These are phyloP conservation scores for Adansonia madagascariensis DNA, from an alignment of 441 rosid genomes.

Conservation along the genomic window DNA sequence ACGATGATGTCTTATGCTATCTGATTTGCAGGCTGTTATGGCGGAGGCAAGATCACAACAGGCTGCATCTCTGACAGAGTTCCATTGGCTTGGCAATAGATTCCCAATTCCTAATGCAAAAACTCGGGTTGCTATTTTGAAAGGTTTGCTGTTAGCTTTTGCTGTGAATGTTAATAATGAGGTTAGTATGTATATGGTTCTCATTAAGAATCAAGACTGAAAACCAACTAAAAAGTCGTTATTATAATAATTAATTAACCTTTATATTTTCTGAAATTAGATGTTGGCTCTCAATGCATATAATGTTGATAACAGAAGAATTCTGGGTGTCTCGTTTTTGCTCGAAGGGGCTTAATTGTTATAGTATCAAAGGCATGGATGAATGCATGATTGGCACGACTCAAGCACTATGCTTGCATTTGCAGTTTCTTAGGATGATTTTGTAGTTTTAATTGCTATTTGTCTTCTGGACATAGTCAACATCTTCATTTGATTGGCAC, in stretches of 20 bases:
- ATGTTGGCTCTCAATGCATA: not conserved
- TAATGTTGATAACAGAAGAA: slow-evolving; percentile 16
- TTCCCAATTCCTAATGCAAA: slow-evolving; percentile 94
- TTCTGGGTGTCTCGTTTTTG: slow-evolving; percentile 3
- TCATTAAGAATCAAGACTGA: slow-evolving; percentile 21
- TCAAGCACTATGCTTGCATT: not conserved
- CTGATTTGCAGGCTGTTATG: slow-evolving; percentile 66
- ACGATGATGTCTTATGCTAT: not conserved
- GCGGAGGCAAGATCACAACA: slow-evolving; percentile 84
- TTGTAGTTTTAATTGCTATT: not conserved
- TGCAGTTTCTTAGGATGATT: not conserved
- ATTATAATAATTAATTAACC: not conserved
- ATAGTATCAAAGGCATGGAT: slow-evolving; percentile 8
- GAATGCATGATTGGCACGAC: not conserved
- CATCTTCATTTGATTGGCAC: slow-evolving; percentile 5
- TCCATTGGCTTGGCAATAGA: slow-evolving; percentile 91
- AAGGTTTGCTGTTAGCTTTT: slow-evolving; percentile 46
- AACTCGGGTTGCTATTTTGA: slow-evolving; percentile 71
- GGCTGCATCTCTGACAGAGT: slow-evolving; percentile 89
- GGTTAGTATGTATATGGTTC: slow-evolving; percentile 5
- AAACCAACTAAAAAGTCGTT: not conserved
- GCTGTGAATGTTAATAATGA: not conserved
- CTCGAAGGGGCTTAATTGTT: not conserved
- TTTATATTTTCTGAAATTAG: slow-evolving; percentile 12
- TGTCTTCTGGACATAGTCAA: not conserved